phyloP scores from a whole-genome alignment of 2,329 filamentous ascomycete genomes.

The Pseudogymnoascus sp. region DNA sequence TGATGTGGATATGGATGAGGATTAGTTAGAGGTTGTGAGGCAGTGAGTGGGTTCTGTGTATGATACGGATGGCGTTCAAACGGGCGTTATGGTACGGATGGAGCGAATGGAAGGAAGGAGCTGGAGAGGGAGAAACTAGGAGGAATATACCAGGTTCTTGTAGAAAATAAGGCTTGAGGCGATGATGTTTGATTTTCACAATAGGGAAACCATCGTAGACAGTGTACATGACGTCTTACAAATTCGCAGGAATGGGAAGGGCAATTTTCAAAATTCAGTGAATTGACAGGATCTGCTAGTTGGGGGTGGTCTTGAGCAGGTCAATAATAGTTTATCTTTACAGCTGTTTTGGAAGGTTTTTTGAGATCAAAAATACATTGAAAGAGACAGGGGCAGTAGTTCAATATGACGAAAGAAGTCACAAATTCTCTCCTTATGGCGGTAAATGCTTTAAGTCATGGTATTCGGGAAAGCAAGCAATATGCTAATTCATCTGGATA shows the following conservation, averaged over 20 bases:
- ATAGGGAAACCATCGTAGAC: neutral
- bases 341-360: neutral
- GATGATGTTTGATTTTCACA: neutral
- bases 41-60: neutral
- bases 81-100: neutral
- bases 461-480: constrained; percentile 10
- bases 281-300: neutral
- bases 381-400: neutral
- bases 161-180: neutral
- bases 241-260: neutral
- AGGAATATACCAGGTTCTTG: constrained; percentile 10
- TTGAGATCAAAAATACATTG: neutral
- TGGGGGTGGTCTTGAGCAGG: neutral
- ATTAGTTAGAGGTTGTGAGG: neutral
- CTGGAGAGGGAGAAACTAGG: constrained; percentile 3
- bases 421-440: neutral
- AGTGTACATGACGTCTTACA: neutral
- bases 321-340: neutral
- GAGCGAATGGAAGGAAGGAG: constrained; percentile 1
- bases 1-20: constrained; percentile 26
- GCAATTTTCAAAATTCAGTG: neutral
- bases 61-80: constrained; percentile 4
- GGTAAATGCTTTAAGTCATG: constrained; percentile 4
- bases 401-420: neutral
- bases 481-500: constrained; percentile 13